These are phyloP conservation scores for Melampsora occidentalis DNA, from an alignment of 1,284 basidiomycete species.

Conservation along the genomic window DNA sequence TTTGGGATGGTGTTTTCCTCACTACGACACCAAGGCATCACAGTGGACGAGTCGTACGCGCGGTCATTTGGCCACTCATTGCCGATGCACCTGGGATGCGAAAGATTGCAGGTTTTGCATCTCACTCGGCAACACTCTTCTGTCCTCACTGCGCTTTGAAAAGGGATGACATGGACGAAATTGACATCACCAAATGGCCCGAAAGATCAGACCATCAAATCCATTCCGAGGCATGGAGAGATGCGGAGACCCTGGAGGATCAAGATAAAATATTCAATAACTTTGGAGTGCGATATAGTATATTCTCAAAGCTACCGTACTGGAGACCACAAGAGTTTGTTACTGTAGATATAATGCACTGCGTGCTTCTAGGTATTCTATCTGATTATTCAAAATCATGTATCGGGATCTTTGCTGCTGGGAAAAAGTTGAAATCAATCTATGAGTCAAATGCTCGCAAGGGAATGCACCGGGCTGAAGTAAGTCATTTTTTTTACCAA, in stretches of 20 bases:
- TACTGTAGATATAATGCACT: conserved; percentile 14
- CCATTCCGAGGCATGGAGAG: neutral
- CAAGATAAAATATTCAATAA: conserved; percentile 4
- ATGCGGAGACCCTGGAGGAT: neutral
- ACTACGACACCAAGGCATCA: neutral
- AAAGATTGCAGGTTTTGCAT: conserved; percentile 32
- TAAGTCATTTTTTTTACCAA: too few species aligned
- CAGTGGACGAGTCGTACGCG: conserved; percentile 10
- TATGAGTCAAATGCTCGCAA: too few species aligned
- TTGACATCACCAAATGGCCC: neutral
- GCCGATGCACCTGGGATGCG: conserved; percentile 24
- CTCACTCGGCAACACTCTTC: neutral
- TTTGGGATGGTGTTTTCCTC: neutral
- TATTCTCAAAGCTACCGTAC: conserved; percentile 19
- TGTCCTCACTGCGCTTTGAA: conserved; percentile 4
- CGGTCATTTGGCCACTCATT: conserved; percentile 22
- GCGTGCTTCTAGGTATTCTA: conserved; percentile 14
- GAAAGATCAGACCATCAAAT: neutral
- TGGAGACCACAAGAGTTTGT: conserved; percentile 21
- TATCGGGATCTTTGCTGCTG: conserved; percentile 12
- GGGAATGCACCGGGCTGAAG: too few species aligned
- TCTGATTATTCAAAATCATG: conserved; percentile 19
- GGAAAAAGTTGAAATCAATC: conserved; percentile 7
- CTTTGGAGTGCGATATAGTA: conserved; percentile 15
- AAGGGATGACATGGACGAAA: neutral